Conservation (phyloP, 2,329 filamentous ascomycete species). For the Fragosphaeria purpurea region DNA sequence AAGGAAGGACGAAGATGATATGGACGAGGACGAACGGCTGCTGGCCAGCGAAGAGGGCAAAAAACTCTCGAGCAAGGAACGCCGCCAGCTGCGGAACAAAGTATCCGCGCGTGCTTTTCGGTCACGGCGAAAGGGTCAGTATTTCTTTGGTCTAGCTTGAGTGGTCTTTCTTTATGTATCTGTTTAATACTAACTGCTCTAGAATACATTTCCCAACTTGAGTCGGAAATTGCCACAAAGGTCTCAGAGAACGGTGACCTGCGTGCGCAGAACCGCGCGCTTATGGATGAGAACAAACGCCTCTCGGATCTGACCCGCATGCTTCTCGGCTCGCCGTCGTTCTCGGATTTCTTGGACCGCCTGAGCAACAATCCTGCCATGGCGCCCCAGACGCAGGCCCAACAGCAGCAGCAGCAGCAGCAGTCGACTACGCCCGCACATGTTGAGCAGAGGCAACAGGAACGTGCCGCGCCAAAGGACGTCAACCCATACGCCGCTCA, state of each 20-base stretch:
- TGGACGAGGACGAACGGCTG: conserved; percentile 94
- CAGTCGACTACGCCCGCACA: conserved; percentile 19
- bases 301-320: conserved; percentile 69
- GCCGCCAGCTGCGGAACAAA: conserved; percentile 95
- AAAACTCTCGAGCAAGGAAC: conserved; percentile 97
- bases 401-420: conserved; percentile 27
- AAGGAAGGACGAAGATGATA: conserved; percentile 94
- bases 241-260: conserved; percentile 75
- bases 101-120: conserved; percentile 96
- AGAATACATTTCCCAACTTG: conserved; percentile 97
- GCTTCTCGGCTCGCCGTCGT: conserved; percentile 70
- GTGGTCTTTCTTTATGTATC: neutral
- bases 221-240: conserved; percentile 77
- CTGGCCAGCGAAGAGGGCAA: conserved; percentile 97
- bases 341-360: conserved; percentile 69
- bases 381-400: conserved; percentile 25
- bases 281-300: conserved; percentile 78
- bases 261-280: conserved; percentile 67
- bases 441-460: conserved; percentile 22
- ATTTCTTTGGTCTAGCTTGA: neutral
- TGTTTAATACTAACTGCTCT: conserved; percentile 36
- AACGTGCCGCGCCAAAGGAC: conserved; percentile 52
- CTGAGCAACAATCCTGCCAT: conserved; percentile 48
- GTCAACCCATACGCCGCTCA: conserved; percentile 49
- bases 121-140: conserved; percentile 91